Conservation (phyloP, 306 rosid genomes). For the Cucumis sativus region Cucumber_9930_V3 NC_026657.2:34767501-34768000, state of each 20-base stretch:
- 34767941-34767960: slow-evolving; percentile 3
- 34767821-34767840: background rate
- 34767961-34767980: background rate
- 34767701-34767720: slow-evolving; percentile 1
- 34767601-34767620: background rate
- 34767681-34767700: background rate
- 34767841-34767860: background rate
- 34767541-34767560: slow-evolving; percentile 4
- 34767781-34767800: background rate
- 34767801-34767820: slow-evolving; percentile 2
- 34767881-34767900: background rate
- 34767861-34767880: background rate
- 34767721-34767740: background rate
- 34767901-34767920: slow-evolving; percentile 1
- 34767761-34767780: background rate
- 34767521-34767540: slow-evolving; percentile 2
- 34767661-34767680: background rate
- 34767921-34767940: background rate
- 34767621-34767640: background rate
- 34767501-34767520: background rate
- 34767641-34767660: slow-evolving; percentile 9
- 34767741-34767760: background rate
- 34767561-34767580: slow-evolving; percentile 5
- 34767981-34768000: background rate
- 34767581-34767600: slow-evolving; percentile 2